phyloP scores from a whole-genome alignment of 2,329 filamentous ascomycete species.

The Emericellopsis atlantica region DNA sequence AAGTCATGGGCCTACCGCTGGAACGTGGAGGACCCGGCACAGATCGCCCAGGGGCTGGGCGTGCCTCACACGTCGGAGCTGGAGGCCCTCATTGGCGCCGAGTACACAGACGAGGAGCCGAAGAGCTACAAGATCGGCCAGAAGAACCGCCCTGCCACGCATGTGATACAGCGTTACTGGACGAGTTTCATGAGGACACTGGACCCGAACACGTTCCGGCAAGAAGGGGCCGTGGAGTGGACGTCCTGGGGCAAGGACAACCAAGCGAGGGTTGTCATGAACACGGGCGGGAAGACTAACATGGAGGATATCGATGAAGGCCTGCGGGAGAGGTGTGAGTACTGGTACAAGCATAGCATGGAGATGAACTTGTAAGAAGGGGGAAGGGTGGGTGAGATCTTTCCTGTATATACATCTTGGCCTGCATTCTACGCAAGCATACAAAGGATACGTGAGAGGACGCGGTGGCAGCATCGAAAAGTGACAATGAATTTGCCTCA shows the following conservation, averaged over 20 bases:
- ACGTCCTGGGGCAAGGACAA: slow-evolving; percentile 17
- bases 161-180: slow-evolving; percentile 59
- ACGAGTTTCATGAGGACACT: slow-evolving; percentile 55
- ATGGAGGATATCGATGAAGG: slow-evolving; percentile 22
- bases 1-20: slow-evolving; percentile 57
- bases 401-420: too few species aligned
- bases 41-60: slow-evolving; percentile 41
- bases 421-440: too few species aligned
- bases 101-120: slow-evolving; percentile 38
- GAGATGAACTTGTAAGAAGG: slow-evolving; percentile 8
- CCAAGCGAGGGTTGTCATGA: slow-evolving; percentile 23
- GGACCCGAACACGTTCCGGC: slow-evolving; percentile 45
- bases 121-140: slow-evolving; percentile 38
- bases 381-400: too few species aligned
- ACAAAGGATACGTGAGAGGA: too few species aligned
- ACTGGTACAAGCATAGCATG: slow-evolving; percentile 8
- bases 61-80: slow-evolving; percentile 57
- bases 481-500: too few species aligned
- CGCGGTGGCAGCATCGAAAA: too few species aligned
- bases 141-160: slow-evolving; percentile 43
- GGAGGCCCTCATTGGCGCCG: slow-evolving; percentile 54
- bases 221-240: slow-evolving; percentile 23
- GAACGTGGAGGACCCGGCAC: slow-evolving; percentile 47
- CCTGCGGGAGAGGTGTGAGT: slow-evolving; percentile 13
- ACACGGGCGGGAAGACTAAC: slow-evolving; percentile 21